Base-by-base conservation (phyloP, 495 filamentous ascomycete genomes). In the Lasiosphaeria miniovina region DNA sequence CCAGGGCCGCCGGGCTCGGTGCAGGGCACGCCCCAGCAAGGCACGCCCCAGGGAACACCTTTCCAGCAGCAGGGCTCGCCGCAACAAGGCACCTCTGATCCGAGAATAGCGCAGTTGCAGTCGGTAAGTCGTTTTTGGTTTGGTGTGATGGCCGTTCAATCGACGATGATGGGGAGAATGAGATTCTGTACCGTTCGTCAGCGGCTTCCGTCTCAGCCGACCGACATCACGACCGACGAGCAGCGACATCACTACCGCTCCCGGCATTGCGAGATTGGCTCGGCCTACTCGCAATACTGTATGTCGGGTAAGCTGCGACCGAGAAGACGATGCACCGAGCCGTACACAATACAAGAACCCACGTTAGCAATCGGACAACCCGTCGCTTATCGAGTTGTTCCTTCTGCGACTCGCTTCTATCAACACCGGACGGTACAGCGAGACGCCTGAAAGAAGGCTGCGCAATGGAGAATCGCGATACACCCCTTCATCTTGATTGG, bases 41-140 rank as follows among this genome's bases (percentile, higher is more conserved):
- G 24, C 24, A 24, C 24, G 24, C 24, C 24, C 38, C 38, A 41
- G 38, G 12, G 38, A 7, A 12, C 38, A 7, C 7, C 7, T 41
- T 7, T 7, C 38, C 38, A 41, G 38, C 38, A 41, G 24, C 24
- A 41, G 38, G 38, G 7, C 8, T 12, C 8, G 15, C 46, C 68
- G 50, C 71, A 73, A 38, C 50, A 69, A 74, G 51, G 53, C 52
- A 77, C 74, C 54, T 80, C 77, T 31, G 57, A 67, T 67, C 74
- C 72, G 55, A 77, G 78, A 61, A 82, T 83, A 64, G 78, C 84
- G 61, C 83, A 86, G 58, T 82, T 96, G 65, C 89, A 95, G 80
- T 84, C 84, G 78, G 91, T 96, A 83, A 75, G 91, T 86, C 58
- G 41, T 41, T 65, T 56, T 52, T 61, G 52, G 58, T 36, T 64